Evolutionary conservation across 768 basidiomycete genomes (phyloP).

Genomic region (Russula dissimulans): DNA sequence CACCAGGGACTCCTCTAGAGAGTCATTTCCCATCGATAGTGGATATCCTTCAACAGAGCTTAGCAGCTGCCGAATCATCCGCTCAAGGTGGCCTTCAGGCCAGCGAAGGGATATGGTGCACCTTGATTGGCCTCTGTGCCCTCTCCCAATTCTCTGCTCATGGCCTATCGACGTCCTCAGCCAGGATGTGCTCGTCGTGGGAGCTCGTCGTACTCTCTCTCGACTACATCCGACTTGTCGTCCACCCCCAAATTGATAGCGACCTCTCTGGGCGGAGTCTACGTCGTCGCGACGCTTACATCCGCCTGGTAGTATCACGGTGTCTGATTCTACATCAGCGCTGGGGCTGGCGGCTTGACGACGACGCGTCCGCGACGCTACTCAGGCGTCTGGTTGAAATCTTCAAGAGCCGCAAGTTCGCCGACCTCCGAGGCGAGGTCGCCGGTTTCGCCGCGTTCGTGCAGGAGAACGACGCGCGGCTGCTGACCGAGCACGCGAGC

Average conservation of each 20-base stretch:
- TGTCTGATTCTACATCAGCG: conserved; percentile 62
- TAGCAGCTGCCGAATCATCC: conserved; percentile 23
- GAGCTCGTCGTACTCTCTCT: conserved; percentile 49
- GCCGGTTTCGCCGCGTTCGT: conserved; percentile 69
- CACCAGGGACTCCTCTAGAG: conserved; percentile 9
- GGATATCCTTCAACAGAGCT: conserved; percentile 27
- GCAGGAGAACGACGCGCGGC: conserved; percentile 40
- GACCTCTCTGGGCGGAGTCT: conserved; percentile 30
- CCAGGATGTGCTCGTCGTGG: conserved; percentile 54
- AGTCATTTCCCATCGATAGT: conserved; percentile 37
- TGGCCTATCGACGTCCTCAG: conserved; percentile 35
- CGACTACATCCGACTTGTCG: conserved; percentile 46
- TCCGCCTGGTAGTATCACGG: conserved; percentile 57
- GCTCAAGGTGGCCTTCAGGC: conserved; percentile 29
- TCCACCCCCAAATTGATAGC: conserved; percentile 37
- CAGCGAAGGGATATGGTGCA: conserved; percentile 67
- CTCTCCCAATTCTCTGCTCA: conserved; percentile 69
- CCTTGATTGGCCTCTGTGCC: conserved; percentile 58
- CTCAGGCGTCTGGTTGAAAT: conserved; percentile 60
- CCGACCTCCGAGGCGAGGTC: conserved; percentile 53
- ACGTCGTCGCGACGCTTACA: conserved; percentile 57
- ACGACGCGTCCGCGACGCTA: conserved; percentile 43
- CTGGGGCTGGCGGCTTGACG: conserved; percentile 71
- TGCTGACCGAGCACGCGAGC: conserved; percentile 41
- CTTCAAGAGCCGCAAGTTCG: conserved; percentile 69